A percentile compares a stretch with the other conserved stretches of the same genome.
Evolutionary conservation across 441 rosid genomes (phyloP).

Genomic region (Dalechampia spathulata): DNA sequence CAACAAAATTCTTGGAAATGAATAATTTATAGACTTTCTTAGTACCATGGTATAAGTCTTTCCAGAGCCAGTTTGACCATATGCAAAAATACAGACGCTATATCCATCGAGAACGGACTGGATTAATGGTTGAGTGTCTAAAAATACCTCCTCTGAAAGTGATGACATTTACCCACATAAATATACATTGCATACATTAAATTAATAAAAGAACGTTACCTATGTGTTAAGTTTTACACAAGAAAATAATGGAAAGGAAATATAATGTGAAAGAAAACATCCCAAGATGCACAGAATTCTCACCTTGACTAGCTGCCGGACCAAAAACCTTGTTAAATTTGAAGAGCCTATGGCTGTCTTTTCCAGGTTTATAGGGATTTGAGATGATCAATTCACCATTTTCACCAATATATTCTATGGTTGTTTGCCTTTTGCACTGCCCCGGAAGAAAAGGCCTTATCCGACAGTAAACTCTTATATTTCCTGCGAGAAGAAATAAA

Average conservation of each 20-base stretch:
- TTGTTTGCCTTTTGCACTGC: constrained; percentile 25
- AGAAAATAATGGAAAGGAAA: neutral
- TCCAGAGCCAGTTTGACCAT: constrained; percentile 46
- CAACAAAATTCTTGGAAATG: neutral
- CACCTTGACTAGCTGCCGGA: constrained; percentile 28
- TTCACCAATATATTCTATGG: constrained; percentile 28
- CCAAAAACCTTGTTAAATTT: constrained; percentile 32
- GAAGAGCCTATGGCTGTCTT: constrained; percentile 23
- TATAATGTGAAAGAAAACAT: neutral
- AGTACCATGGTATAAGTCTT: constrained; percentile 44
- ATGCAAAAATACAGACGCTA: constrained; percentile 47
- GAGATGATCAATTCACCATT: constrained; percentile 29
- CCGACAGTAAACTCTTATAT: constrained; percentile 33
- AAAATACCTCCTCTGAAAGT: constrained; percentile 41
- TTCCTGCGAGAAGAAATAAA: constrained; percentile 11
- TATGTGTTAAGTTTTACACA: neutral
- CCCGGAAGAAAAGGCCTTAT: constrained; percentile 27
- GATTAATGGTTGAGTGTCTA: constrained; percentile 41
- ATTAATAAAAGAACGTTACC: neutral
- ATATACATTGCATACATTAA: neutral
- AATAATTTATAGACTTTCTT: neutral
- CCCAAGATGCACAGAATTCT: neutral
- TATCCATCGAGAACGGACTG: constrained; percentile 46
- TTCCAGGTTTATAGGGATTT: constrained; percentile 27
- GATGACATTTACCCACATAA: neutral